Evolutionary conservation across 2,329 filamentous ascomycete species (phyloP), one percentile per base, ranked within the genome.

Genomic region (Botrytis hyacinthi): DNA sequence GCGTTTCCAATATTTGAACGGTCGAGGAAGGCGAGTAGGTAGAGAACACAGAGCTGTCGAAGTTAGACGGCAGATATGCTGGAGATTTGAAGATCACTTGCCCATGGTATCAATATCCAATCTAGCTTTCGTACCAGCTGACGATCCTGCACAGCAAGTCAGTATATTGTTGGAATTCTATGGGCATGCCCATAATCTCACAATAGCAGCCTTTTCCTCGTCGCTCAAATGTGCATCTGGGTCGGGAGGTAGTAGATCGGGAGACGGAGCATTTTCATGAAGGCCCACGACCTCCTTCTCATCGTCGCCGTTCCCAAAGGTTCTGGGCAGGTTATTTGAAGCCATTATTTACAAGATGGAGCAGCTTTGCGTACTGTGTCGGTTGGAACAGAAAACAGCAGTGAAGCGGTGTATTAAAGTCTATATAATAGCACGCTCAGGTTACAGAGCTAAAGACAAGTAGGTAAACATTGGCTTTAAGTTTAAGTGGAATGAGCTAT

Each of bases 1-100:
- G 89, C 93, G 82, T 86, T 96, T 62, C 93, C 93, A 74, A 96
- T 94, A 78, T 96, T 95, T 40, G 93, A 94, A 22, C 91, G 86
- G 79, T 92, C 90, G 61, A 94, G 86, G 81, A 94, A 94, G 74
- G 90, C 91, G 70, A 93, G 86, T 2, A 95, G 85, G 78, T 94
- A 94, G 48, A 94, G 85, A 66, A 93, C 93, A 73, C 89, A 91
- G 20, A 93, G 87, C 87, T 85, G 70, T 48, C 29, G 44, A 44
- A 54, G 73, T 63, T 76, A 73, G 59, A 74, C 75, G 71, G 74
- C 73, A 65, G 66, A 48, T 14, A 42, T 61, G 40, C 48, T 48
- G 32, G 37, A 44, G 22, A 46, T 18, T 9, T 40, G n/a, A 60
- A 20, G 37, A 22, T 72, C 20, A 76, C 79, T 75, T 75, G 82